Conservation (phyloP, 2,329 filamentous ascomycete genomes). For the Didymella segeticola region DNA sequence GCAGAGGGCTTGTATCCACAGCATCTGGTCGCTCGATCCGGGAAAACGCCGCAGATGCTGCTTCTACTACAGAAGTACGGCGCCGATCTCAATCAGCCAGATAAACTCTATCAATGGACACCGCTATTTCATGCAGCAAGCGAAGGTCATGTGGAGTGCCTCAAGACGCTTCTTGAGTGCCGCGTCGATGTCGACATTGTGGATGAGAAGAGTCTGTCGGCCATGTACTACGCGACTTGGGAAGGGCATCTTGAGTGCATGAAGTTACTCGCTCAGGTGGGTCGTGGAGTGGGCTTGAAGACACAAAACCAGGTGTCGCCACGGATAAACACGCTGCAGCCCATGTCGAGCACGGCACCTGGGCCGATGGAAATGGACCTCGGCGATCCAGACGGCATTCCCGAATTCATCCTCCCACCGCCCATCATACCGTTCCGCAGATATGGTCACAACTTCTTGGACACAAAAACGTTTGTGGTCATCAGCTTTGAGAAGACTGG, state of each 20-base stretch:
- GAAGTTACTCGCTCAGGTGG: conserved; percentile 74
- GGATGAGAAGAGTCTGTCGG: conserved; percentile 91
- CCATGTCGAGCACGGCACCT: conserved; percentile 46
- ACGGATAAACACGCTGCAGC: conserved; percentile 50
- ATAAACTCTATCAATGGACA: conserved; percentile 98
- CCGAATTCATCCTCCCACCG: conserved; percentile 87
- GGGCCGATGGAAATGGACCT: conserved; percentile 61
- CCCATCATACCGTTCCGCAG: conserved; percentile 93
- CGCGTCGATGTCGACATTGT: conserved; percentile 79
- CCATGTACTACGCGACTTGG: conserved; percentile 99
- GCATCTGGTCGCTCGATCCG: conserved; percentile 90
- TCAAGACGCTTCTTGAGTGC: conserved; percentile 80
- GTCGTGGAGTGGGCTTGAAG: conserved; percentile 41
- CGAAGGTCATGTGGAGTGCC: conserved; percentile 89
- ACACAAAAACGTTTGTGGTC: conserved; percentile 95
- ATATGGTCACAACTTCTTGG: conserved; percentile 98
- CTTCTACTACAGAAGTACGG: conserved; percentile 83
- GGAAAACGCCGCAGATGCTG: conserved; percentile 79
- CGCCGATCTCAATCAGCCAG: conserved; percentile 87
- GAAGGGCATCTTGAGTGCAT: conserved; percentile 96
- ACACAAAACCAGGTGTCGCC: conserved; percentile 46
- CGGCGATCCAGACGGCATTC: conserved; percentile 85
- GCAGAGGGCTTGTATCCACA: conserved; percentile 97
- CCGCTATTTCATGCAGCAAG: conserved; percentile 95
- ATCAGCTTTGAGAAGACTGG: conserved; percentile 82